phyloP scores from a whole-genome alignment of 106 monocot species.

The Platanthera guangdongensis region DNA sequence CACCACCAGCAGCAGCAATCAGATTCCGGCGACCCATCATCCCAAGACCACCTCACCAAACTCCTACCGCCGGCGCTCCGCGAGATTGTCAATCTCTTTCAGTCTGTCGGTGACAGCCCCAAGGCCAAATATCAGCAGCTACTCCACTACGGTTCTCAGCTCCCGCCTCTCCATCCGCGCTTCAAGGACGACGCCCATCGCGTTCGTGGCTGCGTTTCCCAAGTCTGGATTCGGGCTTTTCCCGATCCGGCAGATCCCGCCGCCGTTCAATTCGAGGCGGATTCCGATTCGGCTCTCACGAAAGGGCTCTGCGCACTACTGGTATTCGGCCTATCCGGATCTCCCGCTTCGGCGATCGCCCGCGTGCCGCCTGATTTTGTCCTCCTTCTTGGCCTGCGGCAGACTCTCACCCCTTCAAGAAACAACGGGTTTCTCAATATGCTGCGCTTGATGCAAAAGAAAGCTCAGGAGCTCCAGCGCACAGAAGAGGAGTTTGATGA shows the following conservation, averaged over 20 bases:
- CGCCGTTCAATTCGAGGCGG: conserved; percentile 64
- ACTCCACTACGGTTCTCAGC: conserved; percentile 59
- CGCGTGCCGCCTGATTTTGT: conserved; percentile 55
- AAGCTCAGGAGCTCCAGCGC: conserved; percentile 40
- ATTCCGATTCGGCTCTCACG: conserved; percentile 74
- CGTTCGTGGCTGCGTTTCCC: conserved; percentile 87
- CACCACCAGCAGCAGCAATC: background rate
- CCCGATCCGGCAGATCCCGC: conserved; percentile 39
- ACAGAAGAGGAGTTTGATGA: background rate
- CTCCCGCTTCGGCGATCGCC: conserved; percentile 24
- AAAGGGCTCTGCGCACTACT: conserved; percentile 76
- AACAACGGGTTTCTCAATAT: conserved; percentile 92
- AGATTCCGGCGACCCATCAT: background rate
- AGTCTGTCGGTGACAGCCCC: conserved; percentile 70
- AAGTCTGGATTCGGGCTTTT: conserved; percentile 89
- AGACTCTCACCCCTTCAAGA: conserved; percentile 72
- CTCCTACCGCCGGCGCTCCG: conserved; percentile 54
- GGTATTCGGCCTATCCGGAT: conserved; percentile 60
- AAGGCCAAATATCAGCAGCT: conserved; percentile 91
- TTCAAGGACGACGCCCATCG: conserved; percentile 61
- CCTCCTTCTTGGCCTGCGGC: conserved; percentile 56
- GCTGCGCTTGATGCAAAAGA: conserved; percentile 76
- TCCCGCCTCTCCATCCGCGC: conserved; percentile 51
- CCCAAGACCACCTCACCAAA: conserved; percentile 5
- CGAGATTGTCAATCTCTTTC: conserved; percentile 74